These are phyloP conservation scores for Teunomyces pallodes DNA, from an alignment of 805 yeast species.

Conservation along the genomic window DNA sequence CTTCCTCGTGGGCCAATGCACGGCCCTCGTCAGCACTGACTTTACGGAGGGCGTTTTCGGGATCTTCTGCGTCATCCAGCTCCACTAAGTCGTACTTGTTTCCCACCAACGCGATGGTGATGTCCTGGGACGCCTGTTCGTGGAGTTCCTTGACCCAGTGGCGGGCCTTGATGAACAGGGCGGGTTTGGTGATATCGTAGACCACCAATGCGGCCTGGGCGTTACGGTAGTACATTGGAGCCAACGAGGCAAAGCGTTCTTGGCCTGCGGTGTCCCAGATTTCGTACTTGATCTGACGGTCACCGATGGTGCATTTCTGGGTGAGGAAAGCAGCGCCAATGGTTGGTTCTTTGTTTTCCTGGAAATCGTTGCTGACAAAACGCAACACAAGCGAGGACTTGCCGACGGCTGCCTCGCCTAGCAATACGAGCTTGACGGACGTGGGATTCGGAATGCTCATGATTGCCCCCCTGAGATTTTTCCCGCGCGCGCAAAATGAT, in stretches of 20 bases:
- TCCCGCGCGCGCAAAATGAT: background rate
- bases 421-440: slow-evolving; percentile 81
- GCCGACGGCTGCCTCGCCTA: slow-evolving; percentile 98
- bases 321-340: slow-evolving; percentile 97
- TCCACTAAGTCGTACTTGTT: slow-evolving; percentile 83
- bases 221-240: slow-evolving; percentile 96
- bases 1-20: slow-evolving; percentile 87
- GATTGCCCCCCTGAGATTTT: background rate
- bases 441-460: slow-evolving; percentile 42
- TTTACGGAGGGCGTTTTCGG: slow-evolving; percentile 57
- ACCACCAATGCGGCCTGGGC: slow-evolving; percentile 97
- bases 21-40: slow-evolving; percentile 86
- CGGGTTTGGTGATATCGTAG: slow-evolving; percentile 92
- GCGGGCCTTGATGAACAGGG: slow-evolving; percentile 87
- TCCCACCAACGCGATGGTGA: slow-evolving; percentile 90
- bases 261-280: slow-evolving; percentile 99
- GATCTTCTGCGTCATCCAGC: slow-evolving; percentile 44
- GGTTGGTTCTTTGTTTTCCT: slow-evolving; percentile 96
- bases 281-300: slow-evolving; percentile 84
- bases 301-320: slow-evolving; percentile 86
- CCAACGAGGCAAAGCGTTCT: slow-evolving; percentile 92
- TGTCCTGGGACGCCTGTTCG: slow-evolving; percentile 91
- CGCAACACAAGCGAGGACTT: slow-evolving; percentile 89
- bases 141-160: slow-evolving; percentile 97
- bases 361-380: slow-evolving; percentile 92